Evolutionary conservation across 805 yeast species (phyloP), one percentile per base, ranked within the genome.

Genomic region (Candida coleopterorum): DNA sequence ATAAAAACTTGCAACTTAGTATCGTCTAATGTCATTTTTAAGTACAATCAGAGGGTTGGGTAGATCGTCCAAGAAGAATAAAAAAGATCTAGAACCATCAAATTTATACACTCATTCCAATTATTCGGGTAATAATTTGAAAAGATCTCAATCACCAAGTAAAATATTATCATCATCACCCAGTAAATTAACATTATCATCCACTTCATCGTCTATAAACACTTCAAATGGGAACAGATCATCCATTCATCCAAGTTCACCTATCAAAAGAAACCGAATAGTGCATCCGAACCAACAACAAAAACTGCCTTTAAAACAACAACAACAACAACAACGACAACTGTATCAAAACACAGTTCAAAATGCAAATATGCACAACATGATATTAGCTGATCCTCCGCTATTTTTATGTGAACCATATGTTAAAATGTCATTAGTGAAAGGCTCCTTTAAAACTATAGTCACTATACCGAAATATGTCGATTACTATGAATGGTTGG

Each of bases 381-480:
- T n/a, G 26, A 17, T 12, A 4, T 14, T 45, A 40, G 40, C 17
- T 33, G 42, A 28, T 20, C 51, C 62, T 34, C 42, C 88, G 4
- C 63, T 93, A 38, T 93, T 89, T 53, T 56, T 93, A 47, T 81
- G 93, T 53, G 96, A 89, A 49, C 97, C 97, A 10, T 93, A 85
- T 57, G 93, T 89, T 4, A 81, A 89, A 43, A 86, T 97, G 0
- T 95, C 97, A 0, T 66, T 93, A 24, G 98, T 94, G 14, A 93
- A 90, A 55, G 99, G 99, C 12, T 85, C 96, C 0, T 93, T 88
- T 66, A 88, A 85, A 53, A 89, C 98, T 1, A 93, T 93, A 46
- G 97, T 93, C 1, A 95, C 86, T 53, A 68, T 87, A 16, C 98
- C 99, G 14, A 87, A 86, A 54, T 90, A 90, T 54, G 97, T 94